A percentile compares a stretch with the other conserved stretches of the same genome.
phyloP scores from a whole-genome alignment of 2,329 filamentous ascomycete genomes.

The Lomentospora prolificans region DNA sequence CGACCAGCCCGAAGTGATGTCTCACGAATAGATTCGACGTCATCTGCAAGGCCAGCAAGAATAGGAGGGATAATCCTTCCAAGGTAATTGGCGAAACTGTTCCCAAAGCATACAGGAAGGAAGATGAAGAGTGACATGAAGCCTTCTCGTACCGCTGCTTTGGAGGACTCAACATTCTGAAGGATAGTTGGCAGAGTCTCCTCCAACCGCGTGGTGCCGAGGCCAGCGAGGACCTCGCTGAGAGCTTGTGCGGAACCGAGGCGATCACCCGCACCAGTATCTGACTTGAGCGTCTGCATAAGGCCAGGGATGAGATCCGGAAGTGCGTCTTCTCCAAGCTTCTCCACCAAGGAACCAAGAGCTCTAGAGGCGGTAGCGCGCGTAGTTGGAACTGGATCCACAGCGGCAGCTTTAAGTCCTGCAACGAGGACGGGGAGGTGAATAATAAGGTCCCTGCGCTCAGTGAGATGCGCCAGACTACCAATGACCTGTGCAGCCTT shows the following conservation, averaged over 20 bases:
- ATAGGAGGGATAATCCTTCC: conserved; percentile 94
- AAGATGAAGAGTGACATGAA: conserved; percentile 99
- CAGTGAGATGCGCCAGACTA: conserved; percentile 91
- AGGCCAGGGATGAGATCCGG: conserved; percentile 95
- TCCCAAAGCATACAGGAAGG: conserved; percentile 96
- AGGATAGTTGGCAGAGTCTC: conserved; percentile 94
- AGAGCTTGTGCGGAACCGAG: conserved; percentile 94
- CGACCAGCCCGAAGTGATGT: conserved; percentile 91
- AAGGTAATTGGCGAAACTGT: conserved; percentile 94
- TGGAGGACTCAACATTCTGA: conserved; percentile 88
- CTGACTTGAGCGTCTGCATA: conserved; percentile 95
- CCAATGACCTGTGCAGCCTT: conserved; percentile 97
- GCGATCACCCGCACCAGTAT: conserved; percentile 91
- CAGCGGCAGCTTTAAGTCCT: conserved; percentile 77
- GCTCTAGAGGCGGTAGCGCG: conserved; percentile 93
- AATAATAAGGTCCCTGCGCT: conserved; percentile 83
- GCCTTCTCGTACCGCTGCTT: conserved; percentile 83
- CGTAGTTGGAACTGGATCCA: conserved; percentile 93
- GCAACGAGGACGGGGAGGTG: conserved; percentile 89
- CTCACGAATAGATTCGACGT: conserved; percentile 91
- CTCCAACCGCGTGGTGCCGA: conserved; percentile 85
- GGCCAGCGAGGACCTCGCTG: conserved; percentile 87
- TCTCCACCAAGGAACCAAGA: conserved; percentile 92
- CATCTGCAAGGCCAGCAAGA: conserved; percentile 85
- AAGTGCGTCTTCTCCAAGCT: conserved; percentile 90